Conservation (phyloP, 2,329 filamentous ascomycete genomes). For the Cercospora sojina region DNA sequence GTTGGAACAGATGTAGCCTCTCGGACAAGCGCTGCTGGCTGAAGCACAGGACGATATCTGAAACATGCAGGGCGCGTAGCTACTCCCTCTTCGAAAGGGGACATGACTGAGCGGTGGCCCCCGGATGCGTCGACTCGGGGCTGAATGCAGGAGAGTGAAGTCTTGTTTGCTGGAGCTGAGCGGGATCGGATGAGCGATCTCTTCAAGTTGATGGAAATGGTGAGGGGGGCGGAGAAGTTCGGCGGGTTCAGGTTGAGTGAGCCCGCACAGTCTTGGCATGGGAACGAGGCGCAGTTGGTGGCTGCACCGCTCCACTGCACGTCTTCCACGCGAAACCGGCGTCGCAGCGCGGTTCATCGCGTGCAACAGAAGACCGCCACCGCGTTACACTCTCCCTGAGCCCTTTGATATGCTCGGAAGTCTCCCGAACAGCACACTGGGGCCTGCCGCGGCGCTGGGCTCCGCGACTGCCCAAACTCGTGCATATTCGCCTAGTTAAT, state of each 20-base stretch:
- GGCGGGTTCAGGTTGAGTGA: neutral
- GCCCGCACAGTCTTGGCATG: neutral
- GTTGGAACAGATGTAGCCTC: neutral
- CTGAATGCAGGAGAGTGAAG: neutral
- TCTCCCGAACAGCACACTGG: neutral
- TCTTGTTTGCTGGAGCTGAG: neutral
- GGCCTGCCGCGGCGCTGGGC: neutral
- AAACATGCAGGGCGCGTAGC: constrained; percentile 4
- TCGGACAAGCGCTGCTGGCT: neutral
- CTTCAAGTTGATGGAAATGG: neutral
- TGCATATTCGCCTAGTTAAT: neutral
- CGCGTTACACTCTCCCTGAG: neutral
- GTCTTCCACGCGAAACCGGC: neutral
- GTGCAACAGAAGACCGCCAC: neutral
- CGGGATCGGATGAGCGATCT: neutral
- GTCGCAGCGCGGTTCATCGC: neutral
- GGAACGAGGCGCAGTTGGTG: neutral
- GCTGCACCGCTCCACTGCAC: neutral
- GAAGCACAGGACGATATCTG: neutral
- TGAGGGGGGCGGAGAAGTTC: neutral
- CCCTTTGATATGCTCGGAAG: neutral
- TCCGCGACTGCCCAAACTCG: neutral
- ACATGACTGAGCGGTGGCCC: neutral
- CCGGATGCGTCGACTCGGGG: neutral
- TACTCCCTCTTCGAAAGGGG: neutral